phyloP scores from a whole-genome alignment of 345 rosid genomes.

The Brassica napus region DNA sequence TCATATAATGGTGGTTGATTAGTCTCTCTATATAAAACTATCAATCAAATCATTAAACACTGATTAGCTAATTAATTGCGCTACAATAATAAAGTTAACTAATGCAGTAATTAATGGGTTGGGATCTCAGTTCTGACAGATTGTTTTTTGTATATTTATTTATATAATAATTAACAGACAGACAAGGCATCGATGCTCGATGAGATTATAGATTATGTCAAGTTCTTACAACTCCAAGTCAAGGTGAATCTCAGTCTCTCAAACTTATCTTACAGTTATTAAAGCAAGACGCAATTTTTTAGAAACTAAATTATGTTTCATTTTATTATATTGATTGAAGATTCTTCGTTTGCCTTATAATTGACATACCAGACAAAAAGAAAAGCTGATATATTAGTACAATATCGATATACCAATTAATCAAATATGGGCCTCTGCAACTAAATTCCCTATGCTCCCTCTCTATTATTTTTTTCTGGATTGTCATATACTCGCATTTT shows the following conservation, averaged over 20 bases:
- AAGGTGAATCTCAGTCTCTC: conserved; percentile 53
- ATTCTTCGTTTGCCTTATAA: conserved; percentile 28
- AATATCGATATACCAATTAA: conserved; percentile 17
- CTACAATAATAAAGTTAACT: conserved; percentile 23
- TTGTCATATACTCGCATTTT: conserved; percentile 2
- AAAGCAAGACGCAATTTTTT: not conserved
- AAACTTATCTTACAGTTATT: not conserved
- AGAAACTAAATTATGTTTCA: conserved; percentile 3
- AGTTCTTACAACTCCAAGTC: conserved; percentile 99
- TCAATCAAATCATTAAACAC: conserved; percentile 33
- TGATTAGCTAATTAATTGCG: conserved; percentile 25
- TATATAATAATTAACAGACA: conserved; percentile 65
- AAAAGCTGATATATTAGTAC: conserved; percentile 28
- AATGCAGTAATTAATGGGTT: conserved; percentile 26
- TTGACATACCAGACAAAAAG: conserved; percentile 44
- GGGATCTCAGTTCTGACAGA: conserved; percentile 36
- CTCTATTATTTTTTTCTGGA: not conserved
- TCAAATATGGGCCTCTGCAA: conserved; percentile 37
- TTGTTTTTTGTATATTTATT: conserved; percentile 8
- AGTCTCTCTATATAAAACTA: not conserved
- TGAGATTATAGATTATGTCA: conserved; percentile 99
- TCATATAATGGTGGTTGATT: conserved; percentile 23
- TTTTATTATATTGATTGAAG: conserved; percentile 12
- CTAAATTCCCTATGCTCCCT: conserved; percentile 40
- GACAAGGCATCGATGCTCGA: conserved; percentile 99